These are phyloP conservation scores for Spiromyces aspiralis DNA, from an alignment of 371 early-diverging fungal species.

Conservation along the genomic window DNA sequence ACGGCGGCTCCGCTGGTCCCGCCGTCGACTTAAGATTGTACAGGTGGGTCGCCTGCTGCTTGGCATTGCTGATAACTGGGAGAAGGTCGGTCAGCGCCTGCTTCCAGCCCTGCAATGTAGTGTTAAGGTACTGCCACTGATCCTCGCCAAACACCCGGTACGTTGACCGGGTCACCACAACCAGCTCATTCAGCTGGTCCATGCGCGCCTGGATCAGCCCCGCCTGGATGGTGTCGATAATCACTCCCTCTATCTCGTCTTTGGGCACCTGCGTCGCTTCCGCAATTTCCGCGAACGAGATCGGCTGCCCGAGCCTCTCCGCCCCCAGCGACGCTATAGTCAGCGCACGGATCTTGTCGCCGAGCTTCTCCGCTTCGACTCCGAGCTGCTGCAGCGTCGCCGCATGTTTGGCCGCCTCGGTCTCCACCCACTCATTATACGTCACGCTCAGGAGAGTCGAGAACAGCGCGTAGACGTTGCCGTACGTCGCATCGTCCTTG, in stretches of 20 bases:
- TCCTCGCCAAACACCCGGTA: slow-evolving; percentile 65
- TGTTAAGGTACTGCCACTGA: slow-evolving; percentile 52
- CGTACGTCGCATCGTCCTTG: slow-evolving; percentile 27
- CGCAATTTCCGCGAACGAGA: slow-evolving; percentile 59
- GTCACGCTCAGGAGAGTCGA: slow-evolving; percentile 57
- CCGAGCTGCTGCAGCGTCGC: slow-evolving; percentile 33
- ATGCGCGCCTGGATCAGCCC: slow-evolving; percentile 89
- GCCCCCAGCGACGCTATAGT: slow-evolving; percentile 69
- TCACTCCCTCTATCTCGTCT: slow-evolving; percentile 83
- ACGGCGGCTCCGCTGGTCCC: too few species aligned
- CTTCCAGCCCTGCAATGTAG: slow-evolving; percentile 61
- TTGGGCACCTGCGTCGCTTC: slow-evolving; percentile 45
- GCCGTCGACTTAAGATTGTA: too few species aligned
- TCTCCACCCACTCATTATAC: slow-evolving; percentile 45
- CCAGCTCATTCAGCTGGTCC: slow-evolving; percentile 71
- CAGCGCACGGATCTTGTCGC: slow-evolving; percentile 67
- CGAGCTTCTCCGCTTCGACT: slow-evolving; percentile 39
- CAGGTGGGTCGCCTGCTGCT: slow-evolving; percentile 17
- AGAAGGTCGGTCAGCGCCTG: slow-evolving; percentile 57
- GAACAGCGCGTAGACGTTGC: slow-evolving; percentile 43
- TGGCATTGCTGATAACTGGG: slow-evolving; percentile 68
- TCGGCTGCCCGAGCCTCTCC: slow-evolving; percentile 43
- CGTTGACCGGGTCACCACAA: slow-evolving; percentile 55
- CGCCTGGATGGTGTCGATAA: slow-evolving; percentile 80
- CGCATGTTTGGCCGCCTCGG: slow-evolving; percentile 30